These are phyloP conservation scores for Pyrenochaeta sp. DNA, from an alignment of 2,329 filamentous ascomycete genomes.

Conservation along the genomic window DNA sequence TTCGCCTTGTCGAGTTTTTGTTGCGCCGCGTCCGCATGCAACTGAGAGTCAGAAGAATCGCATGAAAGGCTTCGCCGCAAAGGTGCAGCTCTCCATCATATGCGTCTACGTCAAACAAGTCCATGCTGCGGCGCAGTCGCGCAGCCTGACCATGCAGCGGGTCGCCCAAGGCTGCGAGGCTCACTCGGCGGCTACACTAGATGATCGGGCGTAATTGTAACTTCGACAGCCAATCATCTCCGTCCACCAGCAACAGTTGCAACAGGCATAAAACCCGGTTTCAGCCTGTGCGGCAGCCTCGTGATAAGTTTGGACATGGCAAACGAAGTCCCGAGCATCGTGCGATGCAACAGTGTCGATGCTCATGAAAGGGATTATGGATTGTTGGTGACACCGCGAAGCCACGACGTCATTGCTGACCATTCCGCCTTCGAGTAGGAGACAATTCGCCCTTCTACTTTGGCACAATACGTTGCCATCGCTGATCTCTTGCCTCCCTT, in stretches of 20 bases:
- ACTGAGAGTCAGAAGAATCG: neutral
- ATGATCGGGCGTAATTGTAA: conserved; percentile 2
- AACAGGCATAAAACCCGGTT: conserved; percentile 5
- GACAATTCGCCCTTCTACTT: neutral
- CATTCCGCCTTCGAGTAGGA: too few species aligned
- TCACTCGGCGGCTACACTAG: conserved; percentile 7
- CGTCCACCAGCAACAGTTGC: conserved; percentile 5
- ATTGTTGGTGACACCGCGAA: too few species aligned
- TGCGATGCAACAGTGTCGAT: neutral
- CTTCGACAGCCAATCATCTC: conserved; percentile 11
- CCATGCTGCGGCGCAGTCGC: conserved; percentile 16
- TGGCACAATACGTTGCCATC: too few species aligned
- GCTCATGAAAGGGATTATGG: too few species aligned
- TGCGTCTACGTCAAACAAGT: neutral
- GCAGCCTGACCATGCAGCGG: conserved; percentile 2
- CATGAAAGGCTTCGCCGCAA: neutral
- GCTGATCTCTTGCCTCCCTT: too few species aligned
- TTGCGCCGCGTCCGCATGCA: neutral
- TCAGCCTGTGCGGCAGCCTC: conserved; percentile 6
- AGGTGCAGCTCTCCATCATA: conserved; percentile 9
- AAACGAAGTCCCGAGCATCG: neutral
- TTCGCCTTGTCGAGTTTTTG: neutral
- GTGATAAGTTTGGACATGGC: neutral
- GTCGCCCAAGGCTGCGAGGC: conserved; percentile 6
- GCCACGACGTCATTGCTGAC: too few species aligned